Evolutionary conservation across 805 yeast species (phyloP).

Genomic region (Metschnikowia picachoensis): DNA sequence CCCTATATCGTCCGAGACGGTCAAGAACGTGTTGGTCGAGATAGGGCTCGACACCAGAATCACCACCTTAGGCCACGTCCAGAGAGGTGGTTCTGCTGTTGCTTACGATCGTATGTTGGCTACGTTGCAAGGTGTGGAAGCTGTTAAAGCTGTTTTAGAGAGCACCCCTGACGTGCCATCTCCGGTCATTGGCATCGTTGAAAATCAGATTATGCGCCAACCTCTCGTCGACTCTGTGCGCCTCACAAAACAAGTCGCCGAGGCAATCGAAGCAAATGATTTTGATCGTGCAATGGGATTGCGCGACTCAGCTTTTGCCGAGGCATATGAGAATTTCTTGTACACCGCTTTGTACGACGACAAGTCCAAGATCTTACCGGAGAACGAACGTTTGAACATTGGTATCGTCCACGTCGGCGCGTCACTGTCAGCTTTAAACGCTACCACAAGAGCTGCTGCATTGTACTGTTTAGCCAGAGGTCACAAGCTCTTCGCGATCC

Average conservation of each 20-base stretch:
- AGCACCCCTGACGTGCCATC: conserved; percentile 88
- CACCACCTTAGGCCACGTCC: conserved; percentile 95
- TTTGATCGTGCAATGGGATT: conserved; percentile 83
- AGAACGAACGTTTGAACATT: conserved; percentile 51
- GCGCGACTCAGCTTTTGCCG: conserved; percentile 85
- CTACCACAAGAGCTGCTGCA: conserved; percentile 73
- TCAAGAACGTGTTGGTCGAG: conserved; percentile 75
- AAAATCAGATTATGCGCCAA: conserved; percentile 79
- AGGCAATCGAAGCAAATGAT: conserved; percentile 73
- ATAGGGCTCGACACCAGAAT: conserved; percentile 92
- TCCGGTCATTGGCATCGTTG: conserved; percentile 87
- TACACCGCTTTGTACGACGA: conserved; percentile 60
- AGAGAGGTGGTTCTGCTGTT: conserved; percentile 98
- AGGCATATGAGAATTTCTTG: conserved; percentile 45
- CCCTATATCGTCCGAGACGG: conserved; percentile 77
- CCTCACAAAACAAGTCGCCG: conserved; percentile 84
- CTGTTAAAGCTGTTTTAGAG: conserved; percentile 87
- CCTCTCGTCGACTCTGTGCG: conserved; percentile 88
- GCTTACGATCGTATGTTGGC: conserved; percentile 91
- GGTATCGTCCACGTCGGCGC: conserved; percentile 79
- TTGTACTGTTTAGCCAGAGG: conserved; percentile 73
- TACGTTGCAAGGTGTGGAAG: conserved; percentile 96
- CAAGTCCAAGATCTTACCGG: conserved; percentile 49
- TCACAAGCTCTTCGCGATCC: conserved; percentile 66
- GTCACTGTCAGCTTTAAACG: conserved; percentile 74